Conservation (phyloP, 768 basidiomycete species). For the Rhizopogon salebrosus region DNA sequence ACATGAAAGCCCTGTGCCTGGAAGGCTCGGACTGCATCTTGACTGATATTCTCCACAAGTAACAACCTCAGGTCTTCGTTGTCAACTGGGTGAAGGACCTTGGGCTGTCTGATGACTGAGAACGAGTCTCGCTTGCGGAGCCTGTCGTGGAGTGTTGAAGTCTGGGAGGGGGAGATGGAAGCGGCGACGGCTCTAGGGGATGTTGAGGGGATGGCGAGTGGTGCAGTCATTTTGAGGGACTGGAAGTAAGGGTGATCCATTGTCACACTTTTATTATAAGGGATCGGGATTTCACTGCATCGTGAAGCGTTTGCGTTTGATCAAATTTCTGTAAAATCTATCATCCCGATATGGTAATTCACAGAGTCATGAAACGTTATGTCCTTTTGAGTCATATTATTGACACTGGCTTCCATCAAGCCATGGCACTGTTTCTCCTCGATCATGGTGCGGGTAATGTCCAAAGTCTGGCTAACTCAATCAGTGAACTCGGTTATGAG, state of each 20-base stretch:
- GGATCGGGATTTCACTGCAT: neutral
- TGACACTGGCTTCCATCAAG: neutral
- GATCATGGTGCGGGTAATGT: constrained; percentile 98
- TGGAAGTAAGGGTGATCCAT: constrained; percentile 13
- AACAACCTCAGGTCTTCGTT: constrained; percentile 79
- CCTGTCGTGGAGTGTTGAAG: constrained; percentile 43
- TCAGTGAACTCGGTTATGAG: constrained; percentile 74
- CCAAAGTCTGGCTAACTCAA: constrained; percentile 88
- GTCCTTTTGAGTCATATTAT: neutral
- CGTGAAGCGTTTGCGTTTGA: no score
- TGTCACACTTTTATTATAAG: constrained; percentile 12
- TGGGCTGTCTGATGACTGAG: constrained; percentile 46
- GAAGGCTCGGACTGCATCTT: constrained; percentile 81
- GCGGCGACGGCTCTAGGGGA: constrained; percentile 35
- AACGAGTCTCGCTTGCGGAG: constrained; percentile 33
- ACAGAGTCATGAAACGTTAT: no score
- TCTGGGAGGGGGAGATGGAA: constrained; percentile 49
- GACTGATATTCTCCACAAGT: constrained; percentile 92
- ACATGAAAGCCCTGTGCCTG: constrained; percentile 83
- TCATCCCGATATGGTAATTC: constrained; percentile 6
- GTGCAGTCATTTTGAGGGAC: constrained; percentile 34
- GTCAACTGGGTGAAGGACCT: constrained; percentile 75
- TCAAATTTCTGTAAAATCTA: no score
- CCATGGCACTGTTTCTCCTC: constrained; percentile 75
- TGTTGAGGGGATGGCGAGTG: constrained; percentile 38